Conservation (phyloP, 257 asterid genomes). For the Solanum appendiculatum region DNA sequence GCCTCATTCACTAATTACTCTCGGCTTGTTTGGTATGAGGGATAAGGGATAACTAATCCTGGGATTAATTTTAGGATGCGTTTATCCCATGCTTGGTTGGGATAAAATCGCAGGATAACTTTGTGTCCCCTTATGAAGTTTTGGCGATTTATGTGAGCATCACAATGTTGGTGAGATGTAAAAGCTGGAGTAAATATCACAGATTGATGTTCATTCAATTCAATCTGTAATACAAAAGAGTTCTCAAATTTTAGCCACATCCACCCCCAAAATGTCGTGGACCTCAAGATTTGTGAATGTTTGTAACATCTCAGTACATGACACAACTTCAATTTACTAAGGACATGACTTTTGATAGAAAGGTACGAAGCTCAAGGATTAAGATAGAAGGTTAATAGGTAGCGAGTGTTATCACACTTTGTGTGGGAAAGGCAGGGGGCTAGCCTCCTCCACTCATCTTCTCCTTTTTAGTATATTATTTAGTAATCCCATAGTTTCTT, state of each 20-base stretch:
- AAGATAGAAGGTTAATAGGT: not conserved
- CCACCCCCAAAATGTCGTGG: not conserved
- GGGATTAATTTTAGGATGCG: no score
- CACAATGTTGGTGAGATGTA: not conserved
- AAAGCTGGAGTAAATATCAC: not conserved
- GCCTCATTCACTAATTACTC: not conserved
- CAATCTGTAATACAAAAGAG: not conserved
- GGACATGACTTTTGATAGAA: no score
- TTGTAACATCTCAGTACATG: not conserved
- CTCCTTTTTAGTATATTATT: not conserved
- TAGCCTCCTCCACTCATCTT: not conserved
- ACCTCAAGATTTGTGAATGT: not conserved
- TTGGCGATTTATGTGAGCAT: not conserved
- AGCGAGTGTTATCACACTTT: not conserved
- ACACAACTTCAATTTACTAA: no score
- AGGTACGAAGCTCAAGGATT: no score
- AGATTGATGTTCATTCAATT: not conserved
- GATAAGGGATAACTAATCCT: no score
- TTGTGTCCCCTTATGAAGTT: not conserved
- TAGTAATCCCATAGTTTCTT: not conserved
- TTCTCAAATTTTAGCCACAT: not conserved
- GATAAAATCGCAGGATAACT: no score
- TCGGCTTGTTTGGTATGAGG: no score
- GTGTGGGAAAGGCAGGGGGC: not conserved
- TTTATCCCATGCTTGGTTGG: no score